Evolutionary conservation across 352 stramenopile species (phyloP).

Genomic region (Blastocystis hominis): DNA sequence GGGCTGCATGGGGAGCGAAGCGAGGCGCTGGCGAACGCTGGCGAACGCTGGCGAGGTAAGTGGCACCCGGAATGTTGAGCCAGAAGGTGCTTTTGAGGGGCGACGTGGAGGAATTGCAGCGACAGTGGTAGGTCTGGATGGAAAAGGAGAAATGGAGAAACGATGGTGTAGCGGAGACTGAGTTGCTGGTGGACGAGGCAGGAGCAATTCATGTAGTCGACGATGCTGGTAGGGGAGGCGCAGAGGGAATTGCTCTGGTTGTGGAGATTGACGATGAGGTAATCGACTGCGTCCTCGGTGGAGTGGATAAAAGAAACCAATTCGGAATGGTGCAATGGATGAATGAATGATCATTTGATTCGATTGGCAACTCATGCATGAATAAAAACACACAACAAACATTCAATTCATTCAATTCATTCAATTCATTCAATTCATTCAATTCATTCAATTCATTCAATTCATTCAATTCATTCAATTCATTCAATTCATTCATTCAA

Average conservation of each 20-base stretch:
- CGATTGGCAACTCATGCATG: neutral
- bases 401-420: neutral
- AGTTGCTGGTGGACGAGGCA: neutral
- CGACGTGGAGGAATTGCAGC: neutral
- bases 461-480: neutral
- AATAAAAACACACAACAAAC: neutral
- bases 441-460: neutral
- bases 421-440: no score
- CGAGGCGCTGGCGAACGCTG: neutral
- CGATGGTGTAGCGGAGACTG: neutral
- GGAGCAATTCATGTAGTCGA: slow-evolving; percentile 25
- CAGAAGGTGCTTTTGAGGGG: slow-evolving; percentile 4
- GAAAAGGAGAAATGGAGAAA: neutral
- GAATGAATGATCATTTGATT: neutral
- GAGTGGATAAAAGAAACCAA: neutral
- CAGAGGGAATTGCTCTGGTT: neutral
- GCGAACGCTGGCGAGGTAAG: neutral
- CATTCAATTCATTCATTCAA: neutral
- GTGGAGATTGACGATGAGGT: slow-evolving; percentile 43
- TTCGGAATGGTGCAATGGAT: neutral
- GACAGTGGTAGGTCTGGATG: neutral
- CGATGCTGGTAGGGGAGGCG: neutral
- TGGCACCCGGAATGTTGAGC: neutral
- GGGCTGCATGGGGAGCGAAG: neutral
- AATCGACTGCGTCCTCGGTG: slow-evolving; percentile 43